These are phyloP conservation scores for Oropetium thomaeum DNA, from an alignment of 176 grass and related monocot species.

Conservation along the genomic window DNA sequence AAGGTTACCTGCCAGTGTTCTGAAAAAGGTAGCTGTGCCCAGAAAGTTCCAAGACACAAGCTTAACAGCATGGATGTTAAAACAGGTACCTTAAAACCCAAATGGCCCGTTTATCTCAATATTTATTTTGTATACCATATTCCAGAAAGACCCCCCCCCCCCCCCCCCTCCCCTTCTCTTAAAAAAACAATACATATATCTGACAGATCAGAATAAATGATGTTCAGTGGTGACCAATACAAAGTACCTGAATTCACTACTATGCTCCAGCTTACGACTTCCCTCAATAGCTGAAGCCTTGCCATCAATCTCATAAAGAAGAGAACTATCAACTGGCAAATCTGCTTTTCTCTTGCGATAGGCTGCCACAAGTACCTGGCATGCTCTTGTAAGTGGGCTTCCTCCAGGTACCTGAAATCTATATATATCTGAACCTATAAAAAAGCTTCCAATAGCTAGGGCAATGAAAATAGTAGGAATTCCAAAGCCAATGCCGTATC, in stretches of 20 bases:
- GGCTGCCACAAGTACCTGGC: conserved; percentile 78
- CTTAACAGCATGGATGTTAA: conserved; percentile 31
- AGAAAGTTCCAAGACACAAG: conserved; percentile 46
- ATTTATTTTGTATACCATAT: neutral
- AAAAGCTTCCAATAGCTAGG: conserved; percentile 65
- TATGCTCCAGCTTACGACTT: conserved; percentile 69
- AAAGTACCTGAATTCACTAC: conserved; percentile 63
- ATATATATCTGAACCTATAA: conserved; percentile 69
- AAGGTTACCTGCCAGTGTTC: conserved; percentile 24
- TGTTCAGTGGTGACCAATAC: conserved; percentile 22
- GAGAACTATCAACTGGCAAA: conserved; percentile 60
- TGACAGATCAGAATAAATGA: neutral
- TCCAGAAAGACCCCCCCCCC: neutral
- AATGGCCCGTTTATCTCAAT: conserved; percentile 1
- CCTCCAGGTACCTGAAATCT: conserved; percentile 77
- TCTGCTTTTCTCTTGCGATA: conserved; percentile 48
- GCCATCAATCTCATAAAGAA: conserved; percentile 64
- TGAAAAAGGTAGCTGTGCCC: conserved; percentile 32
- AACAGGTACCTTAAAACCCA: conserved; percentile 1
- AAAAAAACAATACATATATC: too few species aligned
- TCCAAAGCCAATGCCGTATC: conserved; percentile 74
- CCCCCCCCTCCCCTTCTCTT: too few species aligned
- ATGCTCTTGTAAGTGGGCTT: conserved; percentile 80
- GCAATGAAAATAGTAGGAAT: conserved; percentile 75
- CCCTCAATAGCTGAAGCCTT: conserved; percentile 60